Percentiles rank a stretch among this genome's conserved stretches.
phyloP scores from a whole-genome alignment of 2,329 filamentous ascomycete species.

The Penicillium brasilianum region DNA sequence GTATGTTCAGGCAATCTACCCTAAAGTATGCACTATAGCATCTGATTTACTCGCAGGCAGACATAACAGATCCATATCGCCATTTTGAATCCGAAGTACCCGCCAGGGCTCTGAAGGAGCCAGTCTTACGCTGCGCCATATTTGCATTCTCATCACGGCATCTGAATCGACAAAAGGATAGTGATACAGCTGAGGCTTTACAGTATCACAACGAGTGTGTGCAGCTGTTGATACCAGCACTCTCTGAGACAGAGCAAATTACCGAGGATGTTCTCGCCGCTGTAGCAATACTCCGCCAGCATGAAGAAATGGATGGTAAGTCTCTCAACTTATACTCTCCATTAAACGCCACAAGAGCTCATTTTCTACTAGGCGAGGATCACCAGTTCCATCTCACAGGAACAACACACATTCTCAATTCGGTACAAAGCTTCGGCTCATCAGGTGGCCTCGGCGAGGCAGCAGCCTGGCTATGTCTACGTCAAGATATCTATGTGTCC shows the following conservation, averaged over 20 bases:
- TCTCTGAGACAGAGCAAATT: constrained; percentile 35
- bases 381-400: constrained; percentile 44
- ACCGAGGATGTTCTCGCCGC: constrained; percentile 41
- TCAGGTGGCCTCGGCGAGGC: constrained; percentile 47
- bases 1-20: constrained; percentile 20
- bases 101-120: constrained; percentile 35
- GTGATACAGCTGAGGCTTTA: constrained; percentile 35
- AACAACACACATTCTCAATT: constrained; percentile 44
- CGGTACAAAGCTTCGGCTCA: constrained; percentile 43
- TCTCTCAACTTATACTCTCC: neutral
- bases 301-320: constrained; percentile 42
- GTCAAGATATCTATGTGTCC: constrained; percentile 48
- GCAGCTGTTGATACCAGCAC: constrained; percentile 40
- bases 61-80: constrained; percentile 39
- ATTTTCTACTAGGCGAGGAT: constrained; percentile 33
- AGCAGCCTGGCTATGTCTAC: constrained; percentile 46
- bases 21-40: neutral
- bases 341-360: neutral
- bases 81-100: constrained; percentile 43
- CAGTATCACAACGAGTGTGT: constrained; percentile 43
- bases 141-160: constrained; percentile 44
- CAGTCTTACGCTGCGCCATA: constrained; percentile 39
- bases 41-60: constrained; percentile 23
- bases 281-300: constrained; percentile 42
- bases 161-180: constrained; percentile 31